A percentile compares a stretch with the other conserved stretches of the same genome.
phyloP scores from a whole-genome alignment of 306 rosid species.

The Vigna nakashimae region DNA sequence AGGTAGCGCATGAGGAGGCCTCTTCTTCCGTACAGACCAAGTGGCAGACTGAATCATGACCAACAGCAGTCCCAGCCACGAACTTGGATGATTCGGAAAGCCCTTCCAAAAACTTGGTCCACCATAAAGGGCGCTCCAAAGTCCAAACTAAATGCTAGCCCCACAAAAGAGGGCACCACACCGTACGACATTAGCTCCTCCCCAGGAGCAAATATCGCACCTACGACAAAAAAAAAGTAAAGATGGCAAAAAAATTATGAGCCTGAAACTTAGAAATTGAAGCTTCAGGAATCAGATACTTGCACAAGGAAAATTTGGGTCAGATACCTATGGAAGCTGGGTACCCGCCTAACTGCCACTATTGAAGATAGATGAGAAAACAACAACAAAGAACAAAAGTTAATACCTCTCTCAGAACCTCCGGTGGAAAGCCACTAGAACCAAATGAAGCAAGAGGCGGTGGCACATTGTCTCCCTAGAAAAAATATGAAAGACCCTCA shows the following conservation, averaged over 20 bases:
- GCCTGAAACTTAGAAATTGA: slow-evolving; percentile 71
- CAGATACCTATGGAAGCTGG: slow-evolving; percentile 53
- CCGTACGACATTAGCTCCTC: slow-evolving; percentile 99
- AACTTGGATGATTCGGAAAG: slow-evolving; percentile 95
- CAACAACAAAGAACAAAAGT: slow-evolving; percentile 26
- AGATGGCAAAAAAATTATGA: slow-evolving; percentile 82
- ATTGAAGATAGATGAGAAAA: slow-evolving; percentile 38
- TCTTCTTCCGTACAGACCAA: slow-evolving; percentile 93
- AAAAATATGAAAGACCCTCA: slow-evolving; percentile 16
- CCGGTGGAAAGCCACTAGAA: slow-evolving; percentile 81
- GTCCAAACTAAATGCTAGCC: slow-evolving; percentile 84
- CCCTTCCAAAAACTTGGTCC: slow-evolving; percentile 93
- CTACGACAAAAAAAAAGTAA: slow-evolving; percentile 92
- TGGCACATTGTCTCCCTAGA: slow-evolving; percentile 90
- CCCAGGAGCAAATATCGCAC: slow-evolving; percentile 99
- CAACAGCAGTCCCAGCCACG: slow-evolving; percentile 96
- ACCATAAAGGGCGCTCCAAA: slow-evolving; percentile 95
- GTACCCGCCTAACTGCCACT: slow-evolving; percentile 48
- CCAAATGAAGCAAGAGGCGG: slow-evolving; percentile 79
- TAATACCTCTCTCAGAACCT: slow-evolving; percentile 96
- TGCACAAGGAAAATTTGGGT: slow-evolving; percentile 59
- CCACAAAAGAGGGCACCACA: slow-evolving; percentile 96
- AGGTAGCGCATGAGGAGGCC: slow-evolving; percentile 98
- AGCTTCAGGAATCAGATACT: slow-evolving; percentile 84
- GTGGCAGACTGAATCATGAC: slow-evolving; percentile 99